Base-by-base conservation (phyloP, 1,284 basidiomycete species). In the Farysia itapuensis region DNA sequence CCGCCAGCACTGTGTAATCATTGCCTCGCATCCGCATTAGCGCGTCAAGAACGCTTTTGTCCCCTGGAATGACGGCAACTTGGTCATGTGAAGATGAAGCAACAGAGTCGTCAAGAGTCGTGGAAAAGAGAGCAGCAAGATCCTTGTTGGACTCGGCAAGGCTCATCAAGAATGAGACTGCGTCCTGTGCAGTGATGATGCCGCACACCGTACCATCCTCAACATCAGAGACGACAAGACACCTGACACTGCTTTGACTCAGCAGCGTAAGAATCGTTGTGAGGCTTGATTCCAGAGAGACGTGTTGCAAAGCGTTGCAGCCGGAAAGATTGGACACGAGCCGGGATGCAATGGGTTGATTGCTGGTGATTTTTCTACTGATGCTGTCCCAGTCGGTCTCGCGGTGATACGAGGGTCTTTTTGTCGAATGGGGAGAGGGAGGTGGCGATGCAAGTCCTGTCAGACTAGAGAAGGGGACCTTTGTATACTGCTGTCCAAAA, bases 11-110 rank as follows among this genome's bases (percentile, higher is more conserved):
- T 9, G 45, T 42, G 2, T 49, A 36, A 5, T 35, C 43, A 18
- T 64, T 53, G 14, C 34, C 35, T 16, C 43, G 41, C 59, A 64
- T 64, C n/a, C 54, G 50, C 13, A 49, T 38, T 19, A 64, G 42
- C 22, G 59, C 59, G 29, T 64, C 59, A 15, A 58, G 35, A 18
- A 46, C 42, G 38, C 49, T 58, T 21, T 39, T 49, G 35, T 64
- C 59, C 15, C 59, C 48, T 3, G 51, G 47, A 36, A 64, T 64
- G 21, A 44, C 39, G 4, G 40, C 39, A 14, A 51, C 45, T 1
- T 49, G 52, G 32, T 52, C 43, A 21, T 42, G 58, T 23, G 37
- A 33, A 13, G 22, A 33, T 1, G 40, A 22, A n/a, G 31, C 11
- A 13, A 40, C 24, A 13, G 46, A 41, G 12, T 22, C 24, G 11